Evolutionary conservation across 768 basidiomycete genomes (phyloP), one percentile per base, ranked within the genome.

Genomic region (Tulasnella calospora): DNA sequence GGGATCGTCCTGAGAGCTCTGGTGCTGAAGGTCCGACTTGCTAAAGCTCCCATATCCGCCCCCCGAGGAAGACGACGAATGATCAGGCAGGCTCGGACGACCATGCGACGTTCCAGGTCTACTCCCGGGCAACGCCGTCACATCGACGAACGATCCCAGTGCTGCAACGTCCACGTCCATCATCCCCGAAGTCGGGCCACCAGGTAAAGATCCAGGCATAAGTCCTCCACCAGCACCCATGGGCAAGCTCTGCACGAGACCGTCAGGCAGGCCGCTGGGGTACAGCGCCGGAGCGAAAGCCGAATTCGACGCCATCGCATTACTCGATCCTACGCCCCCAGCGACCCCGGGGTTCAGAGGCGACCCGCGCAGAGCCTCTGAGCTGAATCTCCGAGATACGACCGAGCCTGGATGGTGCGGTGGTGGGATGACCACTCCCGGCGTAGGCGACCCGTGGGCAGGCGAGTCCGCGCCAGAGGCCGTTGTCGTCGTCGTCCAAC

Each of bases 351-450:
- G 61, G 15, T 67, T 67, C 61, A 67, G 17, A 13, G 61, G 71
- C 41, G 36, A 72, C 12, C 71, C 71, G 27, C 71, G 36, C 36
- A 72, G 36, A 40, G 71, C 38, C 30, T 72, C 71, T 1, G 71
- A 72, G 36, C 71, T 46, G 44, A 40, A 72, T 36, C 71, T 40
- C n/a, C 36, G 30, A 15, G 61, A 67, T 35, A 67, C 3, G 61
- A 35, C 61, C 61, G 61, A 27, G 61, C 19, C 19, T 61, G 47
- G 8, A 35, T 46, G 47, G 55, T 76, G 75, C 9, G 75, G 75
- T n/a, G 75, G 75, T 6, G 75, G 75, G 55, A 76, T 76, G 46
- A 76, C 38, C 35, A 76, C 41, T 3, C 75, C 55, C n/a, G 75
- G 57, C 17, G 57, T 33, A 36, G 57, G 38, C 36, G 75, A 76